Evolutionary conservation across 2,329 filamentous ascomycete genomes (phyloP), one percentile per base, ranked within the genome.

Genomic region (Alternaria hordeiaustralica): DNA sequence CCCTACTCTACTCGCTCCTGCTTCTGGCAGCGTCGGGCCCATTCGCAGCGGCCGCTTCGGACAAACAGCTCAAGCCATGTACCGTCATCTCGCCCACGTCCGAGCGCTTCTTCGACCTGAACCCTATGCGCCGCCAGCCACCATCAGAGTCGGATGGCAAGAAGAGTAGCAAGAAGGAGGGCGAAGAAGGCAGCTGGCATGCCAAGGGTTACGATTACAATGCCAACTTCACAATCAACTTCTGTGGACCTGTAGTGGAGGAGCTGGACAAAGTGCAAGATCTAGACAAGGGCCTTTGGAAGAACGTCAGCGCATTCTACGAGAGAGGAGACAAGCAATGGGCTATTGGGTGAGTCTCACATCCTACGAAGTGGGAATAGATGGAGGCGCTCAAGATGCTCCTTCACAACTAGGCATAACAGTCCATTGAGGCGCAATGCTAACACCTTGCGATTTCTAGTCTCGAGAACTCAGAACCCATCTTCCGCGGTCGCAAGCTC

Each of bases 161-260:
- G 60, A 75, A 80, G 44, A 82, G 82, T 64, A 75, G 76, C 25
- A 75, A 77, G 49, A 85, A 90, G 70, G 85, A 86, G 21, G 84
- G 83, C 12, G 87, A 89, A 44, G 84, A 85, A 58, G 84, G 87
- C 64, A 90, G 85, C 74, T 87, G 86, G 83, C 85, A 88, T 67
- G 88, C 90, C 8, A 87, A 87, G 63, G 92, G 92, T 33, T 91
- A 89, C 78, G 92, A 95, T 80, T 92, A 94, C 71, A 88, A 87
- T 66, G 88, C 88, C 67, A 95, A 95, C 82, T 96, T 96, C 75
- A 95, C 92, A 2, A 77, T 95, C 72, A 96, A 96, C 81, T 90
- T 96, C 71, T 96, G 92, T 82, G 89, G 86, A 36, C 84, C 91
- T 2, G 90, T 94, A n/a, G 86, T 94, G 15, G 88, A 91, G 70